A percentile compares a stretch with the other conserved stretches of the same genome.
These are phyloP conservation scores for Corylus americana DNA, from an alignment of 306 rosid species.

Conservation along the genomic window DNA sequence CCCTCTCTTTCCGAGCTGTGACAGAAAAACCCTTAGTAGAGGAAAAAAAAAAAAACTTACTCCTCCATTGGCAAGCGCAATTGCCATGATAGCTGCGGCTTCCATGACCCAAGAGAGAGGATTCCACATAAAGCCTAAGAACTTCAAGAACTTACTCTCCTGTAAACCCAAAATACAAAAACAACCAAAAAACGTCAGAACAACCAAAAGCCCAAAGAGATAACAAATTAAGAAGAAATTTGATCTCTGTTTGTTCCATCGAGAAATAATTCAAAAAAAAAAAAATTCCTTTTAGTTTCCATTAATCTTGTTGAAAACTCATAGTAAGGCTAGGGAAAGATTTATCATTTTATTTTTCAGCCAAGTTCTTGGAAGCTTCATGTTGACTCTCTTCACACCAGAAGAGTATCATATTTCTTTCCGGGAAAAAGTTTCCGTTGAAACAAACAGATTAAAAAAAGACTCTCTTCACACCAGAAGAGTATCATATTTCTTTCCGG, in stretches of 20 bases:
- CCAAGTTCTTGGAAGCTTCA: not conserved
- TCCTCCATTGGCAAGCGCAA: constrained; percentile 90
- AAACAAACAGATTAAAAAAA: not conserved
- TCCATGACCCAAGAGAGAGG: constrained; percentile 97
- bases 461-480: not conserved
- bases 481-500: not conserved
- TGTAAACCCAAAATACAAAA: constrained; percentile 26
- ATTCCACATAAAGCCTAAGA: constrained; percentile 90
- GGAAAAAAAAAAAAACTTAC: constrained; percentile 35
- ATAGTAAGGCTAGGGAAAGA: not conserved
- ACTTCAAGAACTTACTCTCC: constrained; percentile 80
- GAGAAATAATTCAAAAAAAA: not conserved
- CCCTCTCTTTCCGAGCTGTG: constrained; percentile 2
- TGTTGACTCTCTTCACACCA: not conserved
- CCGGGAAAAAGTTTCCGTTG: not conserved
- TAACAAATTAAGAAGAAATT: not conserved
- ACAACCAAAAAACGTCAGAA: constrained; percentile 8
- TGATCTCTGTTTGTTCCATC: not conserved
- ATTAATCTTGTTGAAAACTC: not conserved
- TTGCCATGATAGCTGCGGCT: constrained; percentile 92
- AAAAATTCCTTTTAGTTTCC: not conserved
- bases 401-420: not conserved
- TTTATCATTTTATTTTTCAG: not conserved
- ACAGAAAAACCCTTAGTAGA: not conserved
- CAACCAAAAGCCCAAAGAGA: not conserved